These are phyloP conservation scores for Naganishia albida DNA, from an alignment of 1,284 basidiomycete genomes.

Conservation along the genomic window DNA sequence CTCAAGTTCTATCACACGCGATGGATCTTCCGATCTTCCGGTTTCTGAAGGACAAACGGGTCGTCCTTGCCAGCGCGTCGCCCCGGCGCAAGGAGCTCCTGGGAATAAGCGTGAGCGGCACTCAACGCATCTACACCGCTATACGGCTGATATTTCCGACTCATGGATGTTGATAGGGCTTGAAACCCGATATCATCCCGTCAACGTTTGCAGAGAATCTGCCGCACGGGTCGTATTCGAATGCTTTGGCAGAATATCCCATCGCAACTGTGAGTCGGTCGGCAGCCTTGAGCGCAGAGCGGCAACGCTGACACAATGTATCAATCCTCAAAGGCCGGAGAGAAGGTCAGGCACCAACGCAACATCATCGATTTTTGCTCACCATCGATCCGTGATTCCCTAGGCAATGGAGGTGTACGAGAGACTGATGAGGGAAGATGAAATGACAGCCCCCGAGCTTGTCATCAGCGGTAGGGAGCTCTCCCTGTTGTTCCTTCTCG, in stretches of 20 bases:
- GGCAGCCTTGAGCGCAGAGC: not conserved
- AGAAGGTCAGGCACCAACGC: conserved; percentile 67
- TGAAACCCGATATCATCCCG: conserved; percentile 81
- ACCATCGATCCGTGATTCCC: not conserved
- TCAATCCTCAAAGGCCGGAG: conserved; percentile 59
- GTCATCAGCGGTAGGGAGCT: conserved; percentile 77
- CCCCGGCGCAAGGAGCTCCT: no score
- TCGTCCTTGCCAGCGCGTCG: conserved; percentile 45
- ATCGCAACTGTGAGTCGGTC: conserved; percentile 65
- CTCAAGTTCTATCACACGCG: conserved; percentile 67
- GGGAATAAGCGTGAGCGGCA: no score
- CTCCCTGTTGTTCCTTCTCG: not conserved
- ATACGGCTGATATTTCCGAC: conserved; percentile 83
- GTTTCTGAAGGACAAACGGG: conserved; percentile 69
- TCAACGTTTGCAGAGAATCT: conserved; percentile 86
- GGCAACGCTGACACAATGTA: not conserved
- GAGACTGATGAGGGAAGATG: conserved; percentile 68
- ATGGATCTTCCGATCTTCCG: conserved; percentile 68
- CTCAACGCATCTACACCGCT: no score
- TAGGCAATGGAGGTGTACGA: conserved; percentile 87
- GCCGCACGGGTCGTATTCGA: conserved; percentile 40
- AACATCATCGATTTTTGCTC: no score
- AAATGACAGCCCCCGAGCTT: conserved; percentile 84
- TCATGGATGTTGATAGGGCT: conserved; percentile 80
- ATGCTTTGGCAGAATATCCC: conserved; percentile 68